Evolutionary conservation across 768 basidiomycete genomes (phyloP), one percentile per base, ranked within the genome.

Genomic region (Pleurotus djamor): DNA sequence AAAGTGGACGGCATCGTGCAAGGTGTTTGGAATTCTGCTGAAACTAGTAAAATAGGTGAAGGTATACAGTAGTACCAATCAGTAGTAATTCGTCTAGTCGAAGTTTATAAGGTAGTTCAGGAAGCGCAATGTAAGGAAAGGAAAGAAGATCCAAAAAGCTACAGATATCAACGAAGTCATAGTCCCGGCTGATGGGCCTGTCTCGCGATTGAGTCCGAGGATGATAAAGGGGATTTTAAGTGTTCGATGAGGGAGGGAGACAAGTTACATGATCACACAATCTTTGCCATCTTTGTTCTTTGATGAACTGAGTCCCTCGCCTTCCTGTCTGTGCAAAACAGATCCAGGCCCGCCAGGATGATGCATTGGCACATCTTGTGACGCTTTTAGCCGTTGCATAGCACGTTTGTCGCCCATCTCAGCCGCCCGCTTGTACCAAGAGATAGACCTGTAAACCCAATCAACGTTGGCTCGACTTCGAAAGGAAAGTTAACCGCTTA

Each of bases 401-500:
- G 97, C 95, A 60, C 97, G 92, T 71, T 93, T 96, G 75, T 99
- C 97, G 51, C 96, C 96, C 34, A 87, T 83, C 2, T 96, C 94
- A 13, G 94, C 89, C 2, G 97, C 93, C 62, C 85, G 85, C 74
- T 93, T 92, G 79, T 95, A 98, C 81, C 89, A 98, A 12, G 78
- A 66, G 37, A 85, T 75, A 1, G 94, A 88, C 63, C 91, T 92
- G 21, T 3, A 41, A 35, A 48, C 33, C 60, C 50, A 35, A 64
- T 52, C 52, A 57, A 57, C 54, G 38, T 41, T 59, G 54, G 33
- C 43, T 17, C 12, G 48, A 33, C 16, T n/a, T 58, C 57, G 52
- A 13, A 52, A 50, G 56, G 62, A 59, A 58, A 61, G 55, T 55
- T 37, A 16, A 59, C 7, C 48, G 81, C 88, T 64, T 68, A 92